Evolutionary conservation across 495 filamentous ascomycete genomes (phyloP).

Genomic region (Stereocaulon alpinum): DNA sequence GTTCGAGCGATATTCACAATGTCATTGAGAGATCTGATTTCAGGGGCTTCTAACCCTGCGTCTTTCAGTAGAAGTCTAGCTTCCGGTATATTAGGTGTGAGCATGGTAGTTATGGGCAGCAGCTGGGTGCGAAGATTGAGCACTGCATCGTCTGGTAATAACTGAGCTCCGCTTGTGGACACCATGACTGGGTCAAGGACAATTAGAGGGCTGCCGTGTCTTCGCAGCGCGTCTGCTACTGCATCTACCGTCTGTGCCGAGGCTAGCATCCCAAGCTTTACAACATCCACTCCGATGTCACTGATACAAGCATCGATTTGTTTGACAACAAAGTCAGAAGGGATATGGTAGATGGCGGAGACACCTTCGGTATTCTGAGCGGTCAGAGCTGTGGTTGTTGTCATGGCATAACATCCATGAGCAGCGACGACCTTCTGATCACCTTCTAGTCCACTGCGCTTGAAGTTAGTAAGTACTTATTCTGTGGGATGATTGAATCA

Average conservation of each 20-base stretch:
- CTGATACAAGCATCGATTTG: conserved; percentile 74
- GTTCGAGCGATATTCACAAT: conserved; percentile 57
- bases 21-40: conserved; percentile 46
- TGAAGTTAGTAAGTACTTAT: conserved; percentile 6
- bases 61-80: conserved; percentile 61
- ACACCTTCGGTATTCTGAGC: conserved; percentile 90
- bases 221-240: conserved; percentile 55
- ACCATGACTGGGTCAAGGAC: conserved; percentile 95
- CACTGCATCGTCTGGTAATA: conserved; percentile 64
- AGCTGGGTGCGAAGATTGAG: conserved; percentile 51
- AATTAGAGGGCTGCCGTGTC: conserved; percentile 48
- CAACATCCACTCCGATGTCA: conserved; percentile 78
- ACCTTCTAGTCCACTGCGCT: conserved; percentile 77
- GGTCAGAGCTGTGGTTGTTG: conserved; percentile 89
- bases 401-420: conserved; percentile 90
- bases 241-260: conserved; percentile 65
- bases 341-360: conserved; percentile 66
- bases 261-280: conserved; percentile 92
- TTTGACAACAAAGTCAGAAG: conserved; percentile 66
- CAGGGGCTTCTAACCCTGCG: conserved; percentile 36
- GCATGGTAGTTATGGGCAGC: conserved; percentile 64
- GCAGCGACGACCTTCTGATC: conserved; percentile 91
- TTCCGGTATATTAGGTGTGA: conserved; percentile 92
- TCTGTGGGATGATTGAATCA: conserved; percentile 13
- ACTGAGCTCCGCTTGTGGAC: conserved; percentile 68